Conservation (phyloP, 2,329 filamentous ascomycete genomes). For the Meredithiella fracta region DNA sequence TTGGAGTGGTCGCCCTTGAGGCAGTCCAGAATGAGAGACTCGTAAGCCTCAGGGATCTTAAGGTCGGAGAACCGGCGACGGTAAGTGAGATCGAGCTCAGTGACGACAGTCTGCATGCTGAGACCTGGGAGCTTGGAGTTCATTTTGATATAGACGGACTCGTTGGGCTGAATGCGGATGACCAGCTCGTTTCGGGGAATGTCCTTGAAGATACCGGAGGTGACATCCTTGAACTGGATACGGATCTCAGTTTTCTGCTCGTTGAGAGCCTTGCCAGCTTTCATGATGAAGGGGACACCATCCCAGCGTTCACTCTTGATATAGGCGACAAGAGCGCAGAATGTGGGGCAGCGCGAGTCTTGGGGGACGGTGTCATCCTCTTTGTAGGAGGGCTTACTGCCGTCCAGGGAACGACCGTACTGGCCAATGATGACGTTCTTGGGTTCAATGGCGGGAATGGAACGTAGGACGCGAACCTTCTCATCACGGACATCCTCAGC, state of each 20-base stretch:
- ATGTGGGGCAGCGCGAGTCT: slow-evolving; percentile 92
- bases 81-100: slow-evolving; percentile 96
- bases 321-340: slow-evolving; percentile 91
- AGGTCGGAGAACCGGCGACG: slow-evolving; percentile 95
- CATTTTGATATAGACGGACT: slow-evolving; percentile 99
- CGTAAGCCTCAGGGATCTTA: slow-evolving; percentile 98
- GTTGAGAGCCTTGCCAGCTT: slow-evolving; percentile 96
- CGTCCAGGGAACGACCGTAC: slow-evolving; percentile 90
- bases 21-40: slow-evolving; percentile 91
- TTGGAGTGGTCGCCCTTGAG: slow-evolving; percentile 99
- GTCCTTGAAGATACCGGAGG: slow-evolving; percentile 98
- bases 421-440: slow-evolving; percentile 99
- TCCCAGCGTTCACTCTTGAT: slow-evolving; percentile 99
- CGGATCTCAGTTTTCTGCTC: slow-evolving; percentile 99
- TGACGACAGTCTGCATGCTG: slow-evolving; percentile 98
- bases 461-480: slow-evolving; percentile 89
- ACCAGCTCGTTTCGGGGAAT: slow-evolving; percentile 98
- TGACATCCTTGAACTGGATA: slow-evolving; percentile 99
- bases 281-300: slow-evolving; percentile 96
- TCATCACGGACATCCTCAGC: slow-evolving; percentile 97
- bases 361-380: slow-evolving; percentile 97
- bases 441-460: slow-evolving; percentile 86
- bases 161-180: slow-evolving; percentile 97
- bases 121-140: slow-evolving; percentile 97
- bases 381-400: slow-evolving; percentile 93